These are phyloP conservation scores for Aspergillus sp. DNA, from an alignment of 2,329 filamentous ascomycete genomes.

Conservation along the genomic window DNA sequence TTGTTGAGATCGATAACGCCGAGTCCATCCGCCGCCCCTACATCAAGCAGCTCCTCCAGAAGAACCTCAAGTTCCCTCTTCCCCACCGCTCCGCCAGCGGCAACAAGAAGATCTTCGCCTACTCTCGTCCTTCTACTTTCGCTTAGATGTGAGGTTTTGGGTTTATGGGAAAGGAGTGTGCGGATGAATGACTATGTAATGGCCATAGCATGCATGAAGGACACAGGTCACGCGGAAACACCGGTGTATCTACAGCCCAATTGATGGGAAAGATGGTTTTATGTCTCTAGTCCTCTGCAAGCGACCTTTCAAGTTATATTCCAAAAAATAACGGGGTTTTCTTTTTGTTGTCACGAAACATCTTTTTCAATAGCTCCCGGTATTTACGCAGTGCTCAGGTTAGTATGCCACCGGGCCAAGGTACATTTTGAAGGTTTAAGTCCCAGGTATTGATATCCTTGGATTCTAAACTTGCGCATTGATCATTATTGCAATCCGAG, in stretches of 20 bases:
- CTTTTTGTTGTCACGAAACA: constrained; percentile 14
- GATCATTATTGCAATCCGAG: not conserved
- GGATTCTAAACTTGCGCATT: not conserved
- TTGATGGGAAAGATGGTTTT: constrained; percentile 37
- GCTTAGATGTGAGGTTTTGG: constrained; percentile 66
- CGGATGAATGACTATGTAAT: constrained; percentile 44
- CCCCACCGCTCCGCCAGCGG: constrained; percentile 90
- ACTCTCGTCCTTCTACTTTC: constrained; percentile 94
- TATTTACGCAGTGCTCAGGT: not conserved
- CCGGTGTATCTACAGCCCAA: constrained; percentile 37
- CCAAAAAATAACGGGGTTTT: constrained; percentile 40
- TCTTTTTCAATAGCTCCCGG: not conserved
- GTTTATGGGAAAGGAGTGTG: constrained; percentile 38
- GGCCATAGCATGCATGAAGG: constrained; percentile 44
- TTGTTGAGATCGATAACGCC: constrained; percentile 93
- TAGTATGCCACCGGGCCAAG: too few relatives aligned
- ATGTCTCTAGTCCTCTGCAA: constrained; percentile 43
- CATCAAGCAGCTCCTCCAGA: constrained; percentile 97
- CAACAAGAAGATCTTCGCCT: constrained; percentile 82
- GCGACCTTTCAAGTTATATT: constrained; percentile 41
- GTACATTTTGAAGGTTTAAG: not conserved
- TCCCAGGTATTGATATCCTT: not conserved
- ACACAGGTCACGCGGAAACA: constrained; percentile 35
- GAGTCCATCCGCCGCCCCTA: constrained; percentile 97
- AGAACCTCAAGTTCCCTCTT: constrained; percentile 96